Conservation (phyloP, 2,329 filamentous ascomycete species). For the Xylaria sp. region DNA sequence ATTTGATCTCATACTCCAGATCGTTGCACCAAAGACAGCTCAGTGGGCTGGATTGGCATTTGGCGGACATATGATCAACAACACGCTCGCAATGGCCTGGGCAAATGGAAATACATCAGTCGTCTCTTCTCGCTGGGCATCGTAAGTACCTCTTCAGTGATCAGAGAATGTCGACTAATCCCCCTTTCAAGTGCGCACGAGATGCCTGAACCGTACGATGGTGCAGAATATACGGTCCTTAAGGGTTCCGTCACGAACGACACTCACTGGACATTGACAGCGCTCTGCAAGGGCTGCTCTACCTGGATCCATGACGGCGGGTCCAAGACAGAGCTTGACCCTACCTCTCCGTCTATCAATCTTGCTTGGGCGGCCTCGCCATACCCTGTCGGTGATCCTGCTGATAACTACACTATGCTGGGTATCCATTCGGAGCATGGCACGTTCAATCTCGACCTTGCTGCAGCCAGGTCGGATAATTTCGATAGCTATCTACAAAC, state of each 20-base stretch:
- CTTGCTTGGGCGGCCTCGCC: constrained; percentile 41
- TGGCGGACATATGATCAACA: constrained; percentile 62
- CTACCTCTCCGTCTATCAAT: constrained; percentile 37
- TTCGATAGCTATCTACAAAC: constrained; percentile 36
- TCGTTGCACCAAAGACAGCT: constrained; percentile 55
- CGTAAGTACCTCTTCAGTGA: constrained; percentile 36
- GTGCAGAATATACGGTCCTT: constrained; percentile 51
- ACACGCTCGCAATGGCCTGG: constrained; percentile 60
- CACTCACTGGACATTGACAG: constrained; percentile 56
- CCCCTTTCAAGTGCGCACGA: constrained; percentile 45
- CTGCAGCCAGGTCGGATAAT: constrained; percentile 37
- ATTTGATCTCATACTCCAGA: constrained; percentile 57
- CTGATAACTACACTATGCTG: constrained; percentile 39
- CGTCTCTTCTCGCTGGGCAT: constrained; percentile 51
- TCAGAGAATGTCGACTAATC: constrained; percentile 12
- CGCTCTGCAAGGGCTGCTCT: constrained; percentile 55
- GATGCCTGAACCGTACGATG: constrained; percentile 50
- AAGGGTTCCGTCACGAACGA: constrained; percentile 51
- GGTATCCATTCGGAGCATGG: constrained; percentile 40
- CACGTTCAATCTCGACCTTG: constrained; percentile 38
- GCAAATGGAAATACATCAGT: constrained; percentile 56
- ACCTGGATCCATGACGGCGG: constrained; percentile 47
- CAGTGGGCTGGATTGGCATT: constrained; percentile 62
- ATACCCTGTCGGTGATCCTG: constrained; percentile 37
- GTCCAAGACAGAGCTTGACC: constrained; percentile 36